Evolutionary conservation across 345 rosid species (phyloP), one percentile per base, ranked within the genome.

Genomic region (Kernera saxatilis): DNA sequence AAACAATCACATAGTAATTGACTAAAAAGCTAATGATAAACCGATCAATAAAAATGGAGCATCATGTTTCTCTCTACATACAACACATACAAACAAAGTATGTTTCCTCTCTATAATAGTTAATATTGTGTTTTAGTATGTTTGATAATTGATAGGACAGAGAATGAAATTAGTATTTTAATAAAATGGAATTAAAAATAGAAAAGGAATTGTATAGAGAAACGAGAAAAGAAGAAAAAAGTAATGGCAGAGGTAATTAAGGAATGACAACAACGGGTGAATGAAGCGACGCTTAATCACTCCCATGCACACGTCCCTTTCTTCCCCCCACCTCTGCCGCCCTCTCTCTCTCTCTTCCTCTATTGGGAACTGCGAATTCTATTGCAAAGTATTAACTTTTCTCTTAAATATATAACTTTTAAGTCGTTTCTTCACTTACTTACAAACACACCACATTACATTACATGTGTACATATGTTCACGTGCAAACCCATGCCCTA

Each of bases 281-380:
- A 86, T 87, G 98, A 83, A 75, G 70, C 84, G 86, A 85, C 84
- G 93, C 86, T 85, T 85, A 82, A 84, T 79, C 82, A 79, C 82
- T 77, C 81, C 82, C 96, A 87, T 93, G 97, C 97, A 91, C 80
- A 85, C 87, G 98, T 91, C 98, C 87, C 87, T 91, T 91, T 93
- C 97, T 84, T 79, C 79, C 87, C 87, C 96, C 93, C 91, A 87
- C 91, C 85, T 84, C 97, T 84, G 86, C 97, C 91, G 91, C 93
- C 84, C 82, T 63, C 79, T 72, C 79, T 70, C 79, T 70, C 83
- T 72, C 69, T 52, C 71, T 65, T 30, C 69, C 19, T 74, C 71
- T 70, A 52, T 79, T 25, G 86, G 86, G 84, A 80, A 84, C 36
- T 71, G 71, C 22, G 67, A 70, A 76, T 70, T 75, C 70, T 63